Evolutionary conservation across 176 grass and related monocot species (phyloP).

Genomic region (Thinopyrum elongatum): DNA sequence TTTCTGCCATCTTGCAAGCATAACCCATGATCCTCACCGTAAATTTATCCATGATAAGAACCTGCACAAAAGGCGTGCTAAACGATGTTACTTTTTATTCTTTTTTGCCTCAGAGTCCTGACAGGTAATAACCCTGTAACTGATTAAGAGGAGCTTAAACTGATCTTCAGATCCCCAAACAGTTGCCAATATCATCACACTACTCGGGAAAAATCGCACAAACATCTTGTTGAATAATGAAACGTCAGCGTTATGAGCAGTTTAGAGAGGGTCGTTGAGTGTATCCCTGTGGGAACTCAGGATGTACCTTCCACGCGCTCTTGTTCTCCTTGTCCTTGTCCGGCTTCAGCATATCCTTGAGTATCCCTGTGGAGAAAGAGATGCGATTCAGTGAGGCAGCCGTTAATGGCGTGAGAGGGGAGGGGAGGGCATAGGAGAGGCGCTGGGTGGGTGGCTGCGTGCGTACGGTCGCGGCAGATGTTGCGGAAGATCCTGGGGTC

Average conservation of each 20-base stretch:
- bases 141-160: neutral
- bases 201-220: neutral
- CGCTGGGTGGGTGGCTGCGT: neutral
- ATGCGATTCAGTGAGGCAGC: neutral
- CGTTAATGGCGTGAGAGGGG: too few relatives aligned
- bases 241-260: neutral
- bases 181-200: neutral
- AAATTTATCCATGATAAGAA: constrained; percentile 98
- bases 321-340: constrained; percentile 69
- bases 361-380: constrained; percentile 47
- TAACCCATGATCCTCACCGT: constrained; percentile 86
- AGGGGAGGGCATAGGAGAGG: too few relatives aligned
- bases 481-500: constrained; percentile 88
- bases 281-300: too few relatives aligned
- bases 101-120: neutral
- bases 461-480: constrained; percentile 74
- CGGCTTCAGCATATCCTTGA: constrained; percentile 76
- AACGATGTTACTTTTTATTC: neutral
- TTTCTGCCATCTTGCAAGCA: constrained; percentile 97
- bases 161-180: neutral
- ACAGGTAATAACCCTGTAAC: neutral
- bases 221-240: neutral
- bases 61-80: constrained; percentile 36
- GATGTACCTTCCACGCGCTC: constrained; percentile 76
- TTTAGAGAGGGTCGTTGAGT: too few relatives aligned